A percentile compares a stretch with the other conserved stretches of the same genome.
phyloP scores from a whole-genome alignment of 1,139 yeast genomes.

The Meyerozyma athensensis region DNA sequence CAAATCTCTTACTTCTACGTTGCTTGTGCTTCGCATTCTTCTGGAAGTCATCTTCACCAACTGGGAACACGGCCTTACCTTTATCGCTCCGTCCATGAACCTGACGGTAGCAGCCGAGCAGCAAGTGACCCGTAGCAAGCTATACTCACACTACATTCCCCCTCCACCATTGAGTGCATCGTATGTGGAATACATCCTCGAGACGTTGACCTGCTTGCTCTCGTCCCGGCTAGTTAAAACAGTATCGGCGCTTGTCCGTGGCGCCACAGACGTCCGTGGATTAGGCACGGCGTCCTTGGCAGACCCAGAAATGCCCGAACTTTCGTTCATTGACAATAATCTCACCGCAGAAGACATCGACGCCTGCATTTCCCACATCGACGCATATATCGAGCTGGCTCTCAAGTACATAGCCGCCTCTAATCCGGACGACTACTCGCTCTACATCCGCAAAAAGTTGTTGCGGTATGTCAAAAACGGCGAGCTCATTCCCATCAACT shows the following conservation, averaged over 20 bases:
- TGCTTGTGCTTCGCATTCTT: slow-evolving; percentile 30
- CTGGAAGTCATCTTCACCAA: slow-evolving; percentile 23
- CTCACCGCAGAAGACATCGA: slow-evolving; percentile 1
- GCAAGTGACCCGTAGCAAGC: neutral
- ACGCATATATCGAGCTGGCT: slow-evolving; percentile 39
- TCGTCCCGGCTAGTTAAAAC: slow-evolving; percentile 1
- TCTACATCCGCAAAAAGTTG: slow-evolving; percentile 33
- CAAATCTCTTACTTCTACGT: slow-evolving; percentile 28
- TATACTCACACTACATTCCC: neutral
- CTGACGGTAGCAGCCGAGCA: neutral
- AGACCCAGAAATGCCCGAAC: neutral
- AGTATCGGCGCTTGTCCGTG: neutral
- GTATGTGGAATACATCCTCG: slow-evolving; percentile 15
- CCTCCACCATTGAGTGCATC: slow-evolving; percentile 16
- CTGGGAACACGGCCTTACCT: slow-evolving; percentile 20
- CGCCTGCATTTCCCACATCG: slow-evolving; percentile 31
- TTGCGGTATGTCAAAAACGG: slow-evolving; percentile 29
- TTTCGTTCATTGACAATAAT: neutral
- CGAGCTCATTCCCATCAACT: slow-evolving; percentile 32
- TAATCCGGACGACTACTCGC: slow-evolving; percentile 47
- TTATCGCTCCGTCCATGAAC: neutral
- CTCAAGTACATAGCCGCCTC: slow-evolving; percentile 51
- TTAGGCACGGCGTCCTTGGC: neutral
- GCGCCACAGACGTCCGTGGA: neutral
- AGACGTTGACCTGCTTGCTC: slow-evolving; percentile 11